These are phyloP conservation scores for Parathielavia hyrcaniae DNA, from an alignment of 495 filamentous ascomycete genomes.

Conservation along the genomic window DNA sequence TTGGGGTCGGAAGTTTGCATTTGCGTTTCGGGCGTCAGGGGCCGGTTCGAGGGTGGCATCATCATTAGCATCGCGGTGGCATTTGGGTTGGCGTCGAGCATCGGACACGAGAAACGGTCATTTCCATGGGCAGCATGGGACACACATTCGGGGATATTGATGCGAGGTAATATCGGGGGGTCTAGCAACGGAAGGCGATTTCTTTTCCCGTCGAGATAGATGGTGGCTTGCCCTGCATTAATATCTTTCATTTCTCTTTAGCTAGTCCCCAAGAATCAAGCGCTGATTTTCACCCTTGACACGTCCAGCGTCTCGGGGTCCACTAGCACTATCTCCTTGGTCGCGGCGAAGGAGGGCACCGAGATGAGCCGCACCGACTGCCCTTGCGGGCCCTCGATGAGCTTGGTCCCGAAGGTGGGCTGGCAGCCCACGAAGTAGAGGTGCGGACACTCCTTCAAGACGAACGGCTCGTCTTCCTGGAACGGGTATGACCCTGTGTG, in stretches of 20 bases:
- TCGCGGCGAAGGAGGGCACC: slow-evolving; percentile 75
- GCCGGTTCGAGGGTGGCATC: neutral
- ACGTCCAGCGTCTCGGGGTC: slow-evolving; percentile 79
- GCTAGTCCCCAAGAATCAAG: slow-evolving; percentile 11
- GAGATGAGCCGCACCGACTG: slow-evolving; percentile 68
- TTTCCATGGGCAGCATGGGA: slow-evolving; percentile 1
- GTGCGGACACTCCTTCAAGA: slow-evolving; percentile 75
- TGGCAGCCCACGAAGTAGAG: slow-evolving; percentile 89
- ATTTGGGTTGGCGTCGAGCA: slow-evolving; percentile 5
- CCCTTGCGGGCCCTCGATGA: slow-evolving; percentile 54
- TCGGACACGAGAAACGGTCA: neutral
- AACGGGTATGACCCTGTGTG: slow-evolving; percentile 88
- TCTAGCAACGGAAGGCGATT: neutral
- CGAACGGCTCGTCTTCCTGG: slow-evolving; percentile 82
- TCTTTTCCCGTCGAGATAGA: neutral
- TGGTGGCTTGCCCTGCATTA: slow-evolving; percentile 5
- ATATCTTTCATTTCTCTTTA: slow-evolving; percentile 2
- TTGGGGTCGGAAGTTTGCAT: neutral
- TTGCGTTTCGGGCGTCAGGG: neutral
- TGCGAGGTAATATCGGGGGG: slow-evolving; percentile 2
- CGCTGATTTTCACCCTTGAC: slow-evolving; percentile 53
- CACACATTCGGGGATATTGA: neutral
- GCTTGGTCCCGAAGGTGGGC: slow-evolving; percentile 67
- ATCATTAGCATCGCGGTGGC: slow-evolving; percentile 1
- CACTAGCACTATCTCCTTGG: slow-evolving; percentile 74